Percentiles rank a stretch among this genome's conserved stretches.
These are phyloP conservation scores for Heritiera littoralis DNA, from an alignment of 345 rosid species.

Conservation along the genomic window DNA sequence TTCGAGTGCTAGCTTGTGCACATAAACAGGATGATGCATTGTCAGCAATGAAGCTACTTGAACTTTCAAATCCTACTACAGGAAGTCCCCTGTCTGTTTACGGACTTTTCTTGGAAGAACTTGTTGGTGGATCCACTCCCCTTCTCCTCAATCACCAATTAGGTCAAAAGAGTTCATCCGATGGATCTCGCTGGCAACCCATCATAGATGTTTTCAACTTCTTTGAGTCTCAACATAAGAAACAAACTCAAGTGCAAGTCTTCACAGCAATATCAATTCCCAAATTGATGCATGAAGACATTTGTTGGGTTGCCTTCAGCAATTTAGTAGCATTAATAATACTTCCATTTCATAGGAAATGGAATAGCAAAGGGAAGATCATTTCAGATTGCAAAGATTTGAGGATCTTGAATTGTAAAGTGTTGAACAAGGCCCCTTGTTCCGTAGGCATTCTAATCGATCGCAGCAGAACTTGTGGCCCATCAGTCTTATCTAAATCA, in stretches of 20 bases:
- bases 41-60: conserved; percentile 31
- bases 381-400: conserved; percentile 16
- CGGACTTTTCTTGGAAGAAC: conserved; percentile 34
- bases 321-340: conserved; percentile 25
- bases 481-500: neutral
- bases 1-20: conserved; percentile 33
- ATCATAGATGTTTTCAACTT: conserved; percentile 29
- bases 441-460: conserved; percentile 36
- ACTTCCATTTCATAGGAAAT: conserved; percentile 40
- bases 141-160: conserved; percentile 34
- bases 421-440: conserved; percentile 38
- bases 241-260: neutral
- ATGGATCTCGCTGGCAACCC: conserved; percentile 23
- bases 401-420: conserved; percentile 20
- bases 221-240: conserved; percentile 25
- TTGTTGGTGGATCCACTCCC: conserved; percentile 28
- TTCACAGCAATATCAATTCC: conserved; percentile 34
- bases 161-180: neutral
- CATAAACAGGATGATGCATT: conserved; percentile 30
- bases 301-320: conserved; percentile 33
- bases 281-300: conserved; percentile 32
- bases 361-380: conserved; percentile 32
- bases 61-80: conserved; percentile 8
- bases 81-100: conserved; percentile 26
- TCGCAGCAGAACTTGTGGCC: conserved; percentile 7